Percentiles rank a stretch among this genome's conserved stretches.
These are phyloP conservation scores for Ogataea nakhonphanomensis DNA, from an alignment of 805 yeast species.

Conservation along the genomic window DNA sequence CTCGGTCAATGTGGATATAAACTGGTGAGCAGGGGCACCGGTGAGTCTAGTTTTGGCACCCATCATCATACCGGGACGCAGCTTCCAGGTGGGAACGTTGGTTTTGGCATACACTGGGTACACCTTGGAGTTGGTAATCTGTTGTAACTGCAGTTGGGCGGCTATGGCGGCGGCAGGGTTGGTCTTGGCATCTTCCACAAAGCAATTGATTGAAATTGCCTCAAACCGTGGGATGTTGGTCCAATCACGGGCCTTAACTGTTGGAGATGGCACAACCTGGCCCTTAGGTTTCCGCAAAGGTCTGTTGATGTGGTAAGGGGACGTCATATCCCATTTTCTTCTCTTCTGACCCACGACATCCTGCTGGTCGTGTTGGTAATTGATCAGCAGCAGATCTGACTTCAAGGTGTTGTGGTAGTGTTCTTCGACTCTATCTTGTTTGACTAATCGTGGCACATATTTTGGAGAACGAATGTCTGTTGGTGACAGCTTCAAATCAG, in stretches of 20 bases:
- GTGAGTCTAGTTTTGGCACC: slow-evolving; percentile 80
- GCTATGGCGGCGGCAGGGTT: slow-evolving; percentile 71
- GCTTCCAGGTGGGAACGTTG: slow-evolving; percentile 80
- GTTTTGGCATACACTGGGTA: slow-evolving; percentile 66
- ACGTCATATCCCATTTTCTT: slow-evolving; percentile 80
- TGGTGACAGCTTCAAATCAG: slow-evolving; percentile 61
- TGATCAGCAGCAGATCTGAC: slow-evolving; percentile 73
- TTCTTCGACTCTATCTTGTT: slow-evolving; percentile 74
- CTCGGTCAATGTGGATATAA: slow-evolving; percentile 81
- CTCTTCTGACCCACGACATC: slow-evolving; percentile 61
- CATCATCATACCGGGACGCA: slow-evolving; percentile 84
- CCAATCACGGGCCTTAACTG: slow-evolving; percentile 63
- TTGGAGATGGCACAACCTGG: slow-evolving; percentile 67
- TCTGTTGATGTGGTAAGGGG: slow-evolving; percentile 89
- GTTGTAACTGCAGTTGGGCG: slow-evolving; percentile 79
- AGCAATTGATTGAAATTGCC: slow-evolving; percentile 71
- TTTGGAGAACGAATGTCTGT: slow-evolving; percentile 78
- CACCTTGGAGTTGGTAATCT: slow-evolving; percentile 90
- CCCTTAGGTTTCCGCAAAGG: slow-evolving; percentile 75
- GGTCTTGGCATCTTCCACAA: slow-evolving; percentile 66
- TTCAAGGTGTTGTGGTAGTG: slow-evolving; percentile 72
- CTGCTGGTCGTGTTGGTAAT: slow-evolving; percentile 63
- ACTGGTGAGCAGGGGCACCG: slow-evolving; percentile 84
- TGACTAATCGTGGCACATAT: slow-evolving; percentile 69
- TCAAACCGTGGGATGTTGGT: slow-evolving; percentile 69